Percentiles rank a stretch among this genome's conserved stretches.
Conservation (phyloP, 768 basidiomycete species). For the Termitomyces sp. region DNA sequence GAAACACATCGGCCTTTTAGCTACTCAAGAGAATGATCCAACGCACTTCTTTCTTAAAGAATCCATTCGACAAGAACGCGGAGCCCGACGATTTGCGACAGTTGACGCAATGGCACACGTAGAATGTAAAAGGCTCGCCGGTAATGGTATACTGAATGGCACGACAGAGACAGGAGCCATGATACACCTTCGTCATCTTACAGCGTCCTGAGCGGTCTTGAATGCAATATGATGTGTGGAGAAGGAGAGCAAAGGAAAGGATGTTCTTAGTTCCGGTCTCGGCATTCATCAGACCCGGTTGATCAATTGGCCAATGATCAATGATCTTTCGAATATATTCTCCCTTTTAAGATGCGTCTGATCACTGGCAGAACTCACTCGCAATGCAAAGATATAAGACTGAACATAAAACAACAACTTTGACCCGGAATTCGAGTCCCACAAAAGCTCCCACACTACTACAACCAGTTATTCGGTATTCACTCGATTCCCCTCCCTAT, state of each 20-base stretch:
- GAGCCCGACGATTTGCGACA: slow-evolving; percentile 25
- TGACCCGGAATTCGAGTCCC: no score
- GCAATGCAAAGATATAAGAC: no score
- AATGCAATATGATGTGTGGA: no score
- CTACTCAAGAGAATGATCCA: neutral
- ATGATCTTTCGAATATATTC: no score
- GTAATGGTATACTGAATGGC: slow-evolving; percentile 15
- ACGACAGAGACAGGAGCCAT: slow-evolving; percentile 16
- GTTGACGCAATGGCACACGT: slow-evolving; percentile 22
- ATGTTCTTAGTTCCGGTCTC: neutral
- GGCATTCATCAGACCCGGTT: neutral
- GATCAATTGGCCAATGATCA: neutral
- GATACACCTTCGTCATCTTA: slow-evolving; percentile 10
- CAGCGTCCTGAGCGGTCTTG: neutral
- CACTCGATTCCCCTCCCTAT: neutral
- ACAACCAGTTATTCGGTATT: no score
- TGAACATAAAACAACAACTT: no score
- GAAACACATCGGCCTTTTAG: no score
- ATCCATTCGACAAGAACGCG: slow-evolving; percentile 24
- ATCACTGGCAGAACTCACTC: no score
- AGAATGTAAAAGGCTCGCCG: slow-evolving; percentile 19
- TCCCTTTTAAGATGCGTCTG: no score
- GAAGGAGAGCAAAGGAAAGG: neutral
- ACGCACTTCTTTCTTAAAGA: slow-evolving; percentile 23
- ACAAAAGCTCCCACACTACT: no score